These are phyloP conservation scores for Ascochyta koolunga DNA, from an alignment of 2,329 filamentous ascomycete species.

Conservation along the genomic window DNA sequence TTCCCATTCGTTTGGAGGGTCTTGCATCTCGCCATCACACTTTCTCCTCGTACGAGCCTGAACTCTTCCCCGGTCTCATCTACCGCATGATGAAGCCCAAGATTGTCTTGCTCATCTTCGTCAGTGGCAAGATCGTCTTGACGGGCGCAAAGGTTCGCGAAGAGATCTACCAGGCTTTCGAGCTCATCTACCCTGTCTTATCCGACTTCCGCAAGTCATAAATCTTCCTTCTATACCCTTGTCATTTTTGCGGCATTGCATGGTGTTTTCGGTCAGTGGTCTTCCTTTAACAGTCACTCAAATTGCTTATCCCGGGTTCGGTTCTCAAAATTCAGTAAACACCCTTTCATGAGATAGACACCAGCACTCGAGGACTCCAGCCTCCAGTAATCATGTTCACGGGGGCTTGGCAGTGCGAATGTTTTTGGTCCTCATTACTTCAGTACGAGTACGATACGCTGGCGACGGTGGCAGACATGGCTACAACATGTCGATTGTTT, in stretches of 20 bases:
- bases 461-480: constrained; percentile 24
- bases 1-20: constrained; percentile 96
- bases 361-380: constrained; percentile 35
- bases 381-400: constrained; percentile 38
- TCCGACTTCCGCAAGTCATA: constrained; percentile 69
- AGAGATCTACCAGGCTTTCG: constrained; percentile 70
- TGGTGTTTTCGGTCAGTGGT: constrained; percentile 42
- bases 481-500: constrained; percentile 35
- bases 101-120: constrained; percentile 97
- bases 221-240: constrained; percentile 33
- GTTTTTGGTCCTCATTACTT: constrained; percentile 26
- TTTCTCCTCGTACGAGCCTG: constrained; percentile 93
- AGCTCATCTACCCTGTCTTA: constrained; percentile 39
- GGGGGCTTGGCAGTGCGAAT: constrained; percentile 27
- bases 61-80: constrained; percentile 98
- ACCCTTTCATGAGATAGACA: constrained; percentile 39
- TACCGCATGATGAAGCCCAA: constrained; percentile 99
- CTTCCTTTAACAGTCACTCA: constrained; percentile 22
- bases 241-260: constrained; percentile 49
- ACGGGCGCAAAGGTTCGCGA: constrained; percentile 97
- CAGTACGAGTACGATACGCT: constrained; percentile 35
- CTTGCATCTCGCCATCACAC: constrained; percentile 97
- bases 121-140: constrained; percentile 96
- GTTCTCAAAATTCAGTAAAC: constrained; percentile 39
- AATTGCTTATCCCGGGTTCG: constrained; percentile 24